phyloP scores from a whole-genome alignment of 2,329 filamentous ascomycete species.

The Hymenoscyphus scutula region DNA sequence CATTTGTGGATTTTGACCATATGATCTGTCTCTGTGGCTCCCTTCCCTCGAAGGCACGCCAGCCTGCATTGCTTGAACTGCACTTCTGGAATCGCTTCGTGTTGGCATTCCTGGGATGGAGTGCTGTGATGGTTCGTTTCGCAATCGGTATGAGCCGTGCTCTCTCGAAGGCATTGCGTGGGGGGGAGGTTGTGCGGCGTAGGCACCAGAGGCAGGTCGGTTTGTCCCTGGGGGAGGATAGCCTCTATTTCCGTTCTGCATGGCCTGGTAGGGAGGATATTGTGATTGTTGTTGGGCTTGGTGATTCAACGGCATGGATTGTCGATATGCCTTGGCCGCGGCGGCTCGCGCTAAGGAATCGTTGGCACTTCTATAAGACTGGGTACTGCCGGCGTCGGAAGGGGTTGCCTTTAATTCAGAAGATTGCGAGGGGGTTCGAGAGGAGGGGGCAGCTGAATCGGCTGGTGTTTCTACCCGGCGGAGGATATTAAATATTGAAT shows the following conservation, averaged over 20 bases:
- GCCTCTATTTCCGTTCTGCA: slow-evolving; percentile 39
- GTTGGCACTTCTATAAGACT: slow-evolving; percentile 29
- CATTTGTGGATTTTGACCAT: slow-evolving; percentile 56
- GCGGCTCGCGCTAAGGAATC: slow-evolving; percentile 31
- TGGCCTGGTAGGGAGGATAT: slow-evolving; percentile 43
- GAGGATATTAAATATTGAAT: slow-evolving; percentile 39
- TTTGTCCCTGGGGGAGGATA: slow-evolving; percentile 37
- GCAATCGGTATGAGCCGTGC: slow-evolving; percentile 50
- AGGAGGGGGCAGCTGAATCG: slow-evolving; percentile 25
- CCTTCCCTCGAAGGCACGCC: slow-evolving; percentile 64
- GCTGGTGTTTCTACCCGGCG: slow-evolving; percentile 29
- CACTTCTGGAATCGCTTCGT: slow-evolving; percentile 62
- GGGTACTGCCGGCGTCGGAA: slow-evolving; percentile 34
- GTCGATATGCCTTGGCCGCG: slow-evolving; percentile 39
- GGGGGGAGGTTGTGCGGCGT: slow-evolving; percentile 40
- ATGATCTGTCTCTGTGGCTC: slow-evolving; percentile 67
- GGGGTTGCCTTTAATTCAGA: slow-evolving; percentile 23
- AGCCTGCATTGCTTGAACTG: slow-evolving; percentile 52
- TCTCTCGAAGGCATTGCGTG: slow-evolving; percentile 41
- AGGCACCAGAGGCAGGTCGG: slow-evolving; percentile 48
- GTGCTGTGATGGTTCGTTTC: slow-evolving; percentile 57
- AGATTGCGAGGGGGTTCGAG: slow-evolving; percentile 18
- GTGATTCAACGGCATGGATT: slow-evolving; percentile 43
- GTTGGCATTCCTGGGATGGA: slow-evolving; percentile 53
- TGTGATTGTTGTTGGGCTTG: slow-evolving; percentile 43